Base-by-base conservation (phyloP, 2,329 filamentous ascomycete genomes). In the Fragosphaeria purpurea region DNA sequence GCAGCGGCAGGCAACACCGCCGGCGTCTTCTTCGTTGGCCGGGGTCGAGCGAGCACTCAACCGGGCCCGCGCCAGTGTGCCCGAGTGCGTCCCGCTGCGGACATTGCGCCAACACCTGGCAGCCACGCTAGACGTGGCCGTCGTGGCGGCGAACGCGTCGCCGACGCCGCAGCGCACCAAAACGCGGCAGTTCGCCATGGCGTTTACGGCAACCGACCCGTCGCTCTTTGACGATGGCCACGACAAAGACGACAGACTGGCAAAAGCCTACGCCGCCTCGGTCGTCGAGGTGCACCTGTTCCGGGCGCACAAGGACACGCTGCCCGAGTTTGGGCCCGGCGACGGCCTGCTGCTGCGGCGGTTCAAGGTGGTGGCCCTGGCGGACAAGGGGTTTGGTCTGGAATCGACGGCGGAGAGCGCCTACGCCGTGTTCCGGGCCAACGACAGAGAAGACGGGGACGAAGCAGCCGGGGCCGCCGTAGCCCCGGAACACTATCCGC, bases 261-360 rank as follows among this genome's bases (percentile, higher is more conserved):
- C 22, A 43, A 2, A 3, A n/a, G 38, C 11, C 22, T 73, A 73
- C 4, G 75, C 77, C 2, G 63, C 66, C 8, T 61, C 64, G 11
- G 73, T 80, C 2, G 68, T 68, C 10, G 73, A 81, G 58, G 77
- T 79, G 32, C 72, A 77, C 56, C 63, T 84, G 12, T 81, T 76
- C 63, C 72, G 79, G 11, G 74, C 77, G 9, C 77, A 83, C 59
- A 75, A 74, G 59, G 69, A 75, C 6, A 72, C 73, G 3, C 66
- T 84, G 43, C 80, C 80, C 1, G 61, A 71, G 4, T 71, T 83
- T 8, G 68, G 70, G 40, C 65, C 68, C 5, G 80, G 80, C 6
- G 79, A 84, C 57, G 71, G 77, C 2, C 68, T 83, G 35, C 67
- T 84, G 35, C 70, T 84, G 40, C 72, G 76, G 31, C 69, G 72